Base-by-base conservation (phyloP, 441 rosid genomes). In the Adansonia madagascariensis region DNA sequence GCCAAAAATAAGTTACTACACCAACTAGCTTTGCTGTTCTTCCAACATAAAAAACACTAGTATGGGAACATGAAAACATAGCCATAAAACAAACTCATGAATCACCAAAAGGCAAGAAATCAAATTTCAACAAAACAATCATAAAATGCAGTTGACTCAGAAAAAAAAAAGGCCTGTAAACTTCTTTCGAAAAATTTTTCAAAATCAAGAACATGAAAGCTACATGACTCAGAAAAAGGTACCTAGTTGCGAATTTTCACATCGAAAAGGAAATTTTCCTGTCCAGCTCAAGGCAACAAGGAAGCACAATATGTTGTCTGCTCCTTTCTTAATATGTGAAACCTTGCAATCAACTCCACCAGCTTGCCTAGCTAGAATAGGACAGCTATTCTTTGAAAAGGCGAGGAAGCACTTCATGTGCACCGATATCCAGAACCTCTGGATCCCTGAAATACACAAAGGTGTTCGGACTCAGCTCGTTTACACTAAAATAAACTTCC, bases 381-480 rank as follows among this genome's bases (percentile, higher is more conserved):
- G 78, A 71, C 60, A 82, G 75, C 81, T 85, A 85, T 82, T 90
- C 85, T 80, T 90, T 93, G 91, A 91, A 95, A 47, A 95, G 72
- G 39, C 96, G 94, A 0, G 99, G 99, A 78, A 93, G 79, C 74
- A 95, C 84, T 89, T 93, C 96, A 80, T 93, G 99, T 20, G 89
- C 87, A 56, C 85, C 73, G 18, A 91, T 85, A 77, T 93, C 99
- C 79, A 93, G 75, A 73, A 62, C 79, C 82, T 93, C 98, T 10
- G 98, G 99, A 67, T 88, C 97, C 92, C 99, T 91, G 91, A 73
- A 80, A 82, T 35, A 56, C 50, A 59, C 24, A 75, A 52, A 71
- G 22, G 8, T 24, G 41, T 50, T 15, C 0, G 12, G n/a, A 46
- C 56, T 67, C 59, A 27, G 20, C 27, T 50, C 12, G 2, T 70